Evolutionary conservation across 371 early-diverging fungal species (phyloP), one percentile per base, ranked within the genome.

Genomic region (Smittium culicis): DNA sequence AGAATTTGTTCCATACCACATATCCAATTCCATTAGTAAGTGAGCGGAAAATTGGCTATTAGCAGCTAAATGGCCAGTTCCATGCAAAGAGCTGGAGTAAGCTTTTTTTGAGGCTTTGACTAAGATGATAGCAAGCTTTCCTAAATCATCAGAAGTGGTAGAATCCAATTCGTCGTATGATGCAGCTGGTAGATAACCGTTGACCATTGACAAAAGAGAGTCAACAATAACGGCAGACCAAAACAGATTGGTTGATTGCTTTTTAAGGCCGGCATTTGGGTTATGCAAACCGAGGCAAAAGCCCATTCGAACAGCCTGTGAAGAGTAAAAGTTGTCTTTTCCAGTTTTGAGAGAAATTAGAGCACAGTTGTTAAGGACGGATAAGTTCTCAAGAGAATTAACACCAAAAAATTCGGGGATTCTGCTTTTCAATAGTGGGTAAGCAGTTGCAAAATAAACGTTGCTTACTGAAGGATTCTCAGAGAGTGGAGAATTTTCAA

Each of bases 141-240:
- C 60, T 32, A 60, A 8, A 27, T 32, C 27, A 25, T 25, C 32
- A 27, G 25, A 16, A 27, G 27, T 60, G 14, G 8, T 5, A 8
- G 60, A 29, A 14, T 25, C 60, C 16, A 60, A 16, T 32, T 60
- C 60, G 60, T 60, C 60, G 32, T 60, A 60, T 27, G 60, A 60
- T 14, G 32, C 25, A 29, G 60, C 60, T 14, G 14, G 14, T 27
- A 32, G 60, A 27, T 29, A 60, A 27, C 60, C 60, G 32, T 32
- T 60, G 27, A 29, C 60, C 60, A 27, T 29, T 32, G 60, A 8
- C 11, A 27, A 16, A 16, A 60, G 8, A 29, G 60, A 27, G 32
- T 60, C 60, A 8, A 60, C 60, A 16, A 60, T 29, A 8, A 60
- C 14, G 8, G 27, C 25, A 14, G 60, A 14, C 60, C 60, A 60